These are phyloP conservation scores for Fusarium guadeloupense DNA, from an alignment of 2,329 filamentous ascomycete genomes.

Conservation along the genomic window DNA sequence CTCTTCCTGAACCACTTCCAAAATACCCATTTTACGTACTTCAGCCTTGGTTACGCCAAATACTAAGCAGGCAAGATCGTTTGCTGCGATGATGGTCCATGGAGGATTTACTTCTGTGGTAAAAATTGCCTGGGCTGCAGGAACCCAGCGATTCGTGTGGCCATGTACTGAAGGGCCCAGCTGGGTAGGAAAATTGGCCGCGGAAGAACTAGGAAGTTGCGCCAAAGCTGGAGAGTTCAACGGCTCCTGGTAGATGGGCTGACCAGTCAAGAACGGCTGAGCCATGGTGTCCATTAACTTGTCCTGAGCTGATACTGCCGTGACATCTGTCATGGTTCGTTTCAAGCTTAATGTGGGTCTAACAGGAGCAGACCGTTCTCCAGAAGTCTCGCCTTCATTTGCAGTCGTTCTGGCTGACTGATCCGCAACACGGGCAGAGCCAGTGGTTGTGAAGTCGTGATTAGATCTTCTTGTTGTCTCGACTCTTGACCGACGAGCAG, in stretches of 20 bases:
- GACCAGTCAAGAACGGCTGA: slow-evolving; percentile 74
- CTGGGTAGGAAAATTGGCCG: slow-evolving; percentile 56
- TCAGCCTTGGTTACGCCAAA: slow-evolving; percentile 99
- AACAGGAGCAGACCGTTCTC: slow-evolving; percentile 62
- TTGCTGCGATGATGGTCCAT: slow-evolving; percentile 96
- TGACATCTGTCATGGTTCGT: slow-evolving; percentile 87
- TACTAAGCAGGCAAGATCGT: slow-evolving; percentile 95
- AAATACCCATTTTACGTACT: slow-evolving; percentile 90
- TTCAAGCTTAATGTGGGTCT: slow-evolving; percentile 73
- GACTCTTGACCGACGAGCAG: slow-evolving; percentile 32
- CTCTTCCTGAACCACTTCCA: slow-evolving; percentile 94
- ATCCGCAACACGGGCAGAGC: slow-evolving; percentile 52
- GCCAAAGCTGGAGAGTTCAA: slow-evolving; percentile 55
- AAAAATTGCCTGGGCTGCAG: slow-evolving; percentile 94
- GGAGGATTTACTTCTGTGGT: slow-evolving; percentile 90
- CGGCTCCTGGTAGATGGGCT: slow-evolving; percentile 49
- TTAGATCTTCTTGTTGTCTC: slow-evolving; percentile 28
- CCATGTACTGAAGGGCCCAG: slow-evolving; percentile 75
- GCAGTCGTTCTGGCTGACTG: slow-evolving; percentile 64
- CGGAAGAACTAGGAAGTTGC: slow-evolving; percentile 51
- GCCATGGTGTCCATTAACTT: slow-evolving; percentile 87
- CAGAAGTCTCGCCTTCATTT: slow-evolving; percentile 64
- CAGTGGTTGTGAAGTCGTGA: slow-evolving; percentile 24
- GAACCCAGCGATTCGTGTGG: slow-evolving; percentile 89
- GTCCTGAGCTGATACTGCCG: slow-evolving; percentile 77